phyloP scores from a whole-genome alignment of 2,329 filamentous ascomycete species.

The Incumbomyces lentus region DNA sequence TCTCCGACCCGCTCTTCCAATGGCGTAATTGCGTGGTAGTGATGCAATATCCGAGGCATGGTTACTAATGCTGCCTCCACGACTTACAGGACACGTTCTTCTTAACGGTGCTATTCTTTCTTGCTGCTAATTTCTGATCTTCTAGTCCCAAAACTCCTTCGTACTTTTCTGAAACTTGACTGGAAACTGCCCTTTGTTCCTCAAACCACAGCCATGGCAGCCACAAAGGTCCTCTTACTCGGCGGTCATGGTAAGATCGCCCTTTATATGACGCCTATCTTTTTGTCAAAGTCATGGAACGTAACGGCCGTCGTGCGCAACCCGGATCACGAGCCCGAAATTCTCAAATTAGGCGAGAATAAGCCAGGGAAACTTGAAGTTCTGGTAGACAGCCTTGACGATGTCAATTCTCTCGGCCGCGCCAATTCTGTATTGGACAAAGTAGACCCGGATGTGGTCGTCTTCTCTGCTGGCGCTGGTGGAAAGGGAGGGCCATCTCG shows the following conservation, averaged over 20 bases:
- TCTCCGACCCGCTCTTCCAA: no score
- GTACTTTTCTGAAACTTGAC: no score
- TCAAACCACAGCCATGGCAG: constrained; percentile 1
- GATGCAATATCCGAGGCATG: no score
- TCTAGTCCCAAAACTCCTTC: no score
- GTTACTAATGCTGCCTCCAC: no score
- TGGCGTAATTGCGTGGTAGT: no score
- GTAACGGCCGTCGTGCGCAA: constrained; percentile 71
- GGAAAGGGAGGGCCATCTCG: constrained; percentile 43
- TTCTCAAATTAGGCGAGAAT: constrained; percentile 51
- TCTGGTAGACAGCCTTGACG: constrained; percentile 60
- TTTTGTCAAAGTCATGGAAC: constrained; percentile 63
- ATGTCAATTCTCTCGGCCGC: constrained; percentile 53
- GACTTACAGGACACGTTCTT: no score
- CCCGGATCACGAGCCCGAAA: constrained; percentile 53
- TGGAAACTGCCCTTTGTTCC: no score
- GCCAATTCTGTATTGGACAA: constrained; percentile 50
- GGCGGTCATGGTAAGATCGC: constrained; percentile 75
- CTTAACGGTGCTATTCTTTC: no score
- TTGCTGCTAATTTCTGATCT: no score
- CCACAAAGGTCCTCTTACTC: constrained; percentile 56
- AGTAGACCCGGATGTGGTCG: constrained; percentile 35
- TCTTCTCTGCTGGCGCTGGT: constrained; percentile 43
- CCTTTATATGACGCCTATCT: constrained; percentile 62
- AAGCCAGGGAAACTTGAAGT: constrained; percentile 57